phyloP scores from a whole-genome alignment of 2,329 filamentous ascomycete genomes.

The Dactylellina cionopaga region DNA sequence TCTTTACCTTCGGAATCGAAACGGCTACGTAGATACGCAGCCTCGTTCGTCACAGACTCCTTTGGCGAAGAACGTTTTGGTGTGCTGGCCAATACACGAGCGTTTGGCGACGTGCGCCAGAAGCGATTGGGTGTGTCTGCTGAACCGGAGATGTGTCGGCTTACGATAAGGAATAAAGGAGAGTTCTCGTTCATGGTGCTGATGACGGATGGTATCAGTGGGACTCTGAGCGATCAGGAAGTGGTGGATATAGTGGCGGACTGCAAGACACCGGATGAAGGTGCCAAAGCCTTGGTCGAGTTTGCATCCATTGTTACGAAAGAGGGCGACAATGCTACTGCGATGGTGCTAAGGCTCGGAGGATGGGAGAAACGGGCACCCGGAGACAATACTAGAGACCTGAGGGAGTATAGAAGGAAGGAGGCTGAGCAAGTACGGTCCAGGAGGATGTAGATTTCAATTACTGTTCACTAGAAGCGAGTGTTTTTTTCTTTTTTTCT shows the following conservation, averaged over 20 bases:
- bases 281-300: conserved; percentile 78
- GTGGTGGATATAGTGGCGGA: conserved; percentile 97
- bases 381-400: conserved; percentile 90
- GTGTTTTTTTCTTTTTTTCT: background rate
- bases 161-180: conserved; percentile 77
- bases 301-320: conserved; percentile 86
- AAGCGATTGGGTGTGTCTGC: conserved; percentile 95
- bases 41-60: conserved; percentile 89
- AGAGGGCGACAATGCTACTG: conserved; percentile 74
- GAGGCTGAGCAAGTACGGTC: conserved; percentile 86
- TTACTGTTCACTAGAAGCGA: background rate
- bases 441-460: conserved; percentile 61
- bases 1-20: conserved; percentile 84
- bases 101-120: conserved; percentile 90
- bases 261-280: conserved; percentile 87
- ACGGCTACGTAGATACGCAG: conserved; percentile 84
- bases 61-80: conserved; percentile 97
- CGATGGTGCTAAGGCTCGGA: conserved; percentile 73
- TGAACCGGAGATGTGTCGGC: conserved; percentile 84
- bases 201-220: conserved; percentile 87
- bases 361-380: conserved; percentile 79
- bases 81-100: conserved; percentile 89
- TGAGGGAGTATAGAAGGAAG: conserved; percentile 80
- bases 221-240: conserved; percentile 88
- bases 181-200: conserved; percentile 91